Base-by-base conservation (phyloP, 345 rosid genomes). In the Jatropha curcas region DNA sequence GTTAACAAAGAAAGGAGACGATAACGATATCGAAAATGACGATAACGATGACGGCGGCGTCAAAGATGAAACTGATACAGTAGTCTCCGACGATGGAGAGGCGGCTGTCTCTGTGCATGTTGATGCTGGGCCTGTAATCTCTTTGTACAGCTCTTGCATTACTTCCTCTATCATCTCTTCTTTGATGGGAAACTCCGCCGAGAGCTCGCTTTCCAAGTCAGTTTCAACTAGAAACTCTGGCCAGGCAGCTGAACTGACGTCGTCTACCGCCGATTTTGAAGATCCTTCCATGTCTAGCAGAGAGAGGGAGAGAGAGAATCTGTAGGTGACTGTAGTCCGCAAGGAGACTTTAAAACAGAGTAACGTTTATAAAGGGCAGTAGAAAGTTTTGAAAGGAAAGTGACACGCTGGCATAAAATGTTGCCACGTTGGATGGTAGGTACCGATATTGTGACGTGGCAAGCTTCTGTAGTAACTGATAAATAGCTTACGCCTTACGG, bases 121-220 rank as follows among this genome's bases (percentile, higher is more conserved):
- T 51, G 59, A 27, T 33, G 59, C 5, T n/a, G 71, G 33, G 4
- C 22, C n/a, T 13, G 71, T 58, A n/a, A 86, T 79, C 85, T 81
- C 89, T 53, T 57, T 77, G 71, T 86, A 81, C 34, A 83, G 68
- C 74, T 86, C 87, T 60, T 35, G 76, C 87, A 86, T 83, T 58
- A 83, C 78, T 74, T 73, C 80, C 76, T 81, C 79, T 59, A 86
- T 69, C 78, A 77, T 67, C 81, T 80, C 84, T 68, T 86, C 86
- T 39, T 62, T 68, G 70, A 85, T 73, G 45, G 53, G 19, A n/a
- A 61, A 17, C 74, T 78, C 82, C 8, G 73, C 69, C 4, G 82
- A 78, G 30, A 77, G 61, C 34, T 79, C 80, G 22, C 27, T 50
- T 37, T 70, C 82, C 12, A 74, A 71, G 67, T 81, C 83, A 16